Base-by-base conservation (phyloP, 495 filamentous ascomycete genomes). In the Penicillium cosmopolitanum region DNA sequence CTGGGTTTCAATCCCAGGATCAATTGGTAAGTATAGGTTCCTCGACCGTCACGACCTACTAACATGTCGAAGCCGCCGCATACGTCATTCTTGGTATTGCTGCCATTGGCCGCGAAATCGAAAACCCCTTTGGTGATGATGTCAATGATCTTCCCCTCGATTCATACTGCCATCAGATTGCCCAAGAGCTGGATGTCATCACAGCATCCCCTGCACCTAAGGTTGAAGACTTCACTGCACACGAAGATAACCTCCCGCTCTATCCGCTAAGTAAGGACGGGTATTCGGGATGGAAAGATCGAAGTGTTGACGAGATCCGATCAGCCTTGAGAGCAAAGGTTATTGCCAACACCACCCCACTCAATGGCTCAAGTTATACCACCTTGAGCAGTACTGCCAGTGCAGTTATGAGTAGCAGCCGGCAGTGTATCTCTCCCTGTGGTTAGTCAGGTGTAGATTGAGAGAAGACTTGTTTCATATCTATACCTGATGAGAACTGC, bases 71-170 rank as follows among this genome's bases (percentile, higher is more conserved):
- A n/a, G n/a, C n/a, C n/a, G n/a, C n/a, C n/a, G n/a, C n/a, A n/a
- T n/a, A n/a, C n/a, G n/a, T n/a, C n/a, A n/a, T n/a, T n/a, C n/a
- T n/a, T n/a, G n/a, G n/a, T n/a, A n/a, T n/a, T n/a, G n/a, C n/a
- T 44, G 85, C 90, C 67, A 92, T 93, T 63, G 90, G 92, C 23
- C 84, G 86, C 63, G 90, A 96, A 74, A 89, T 96, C 64, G 92
- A 96, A 69, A 92, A 96, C 69, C 92, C 91, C 9, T 96, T 96
- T 72, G 91, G 92, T 31, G 76, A 85, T 50, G 92, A 96, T 69
- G 90, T 92, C 60, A 96, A 96, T 66, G 92, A 96, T 69, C 79
- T 96, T 15, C 89, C 89, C 9, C 81, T 96, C 0, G 90, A 93
- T 70, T 75, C 77, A 1, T 95, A 88, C 79, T 94, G 90, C 71